Evolutionary conservation across 73 alveolate genomes (phyloP), one percentile per base, ranked within the genome.

Genomic region (Effrenium voratum): DNA sequence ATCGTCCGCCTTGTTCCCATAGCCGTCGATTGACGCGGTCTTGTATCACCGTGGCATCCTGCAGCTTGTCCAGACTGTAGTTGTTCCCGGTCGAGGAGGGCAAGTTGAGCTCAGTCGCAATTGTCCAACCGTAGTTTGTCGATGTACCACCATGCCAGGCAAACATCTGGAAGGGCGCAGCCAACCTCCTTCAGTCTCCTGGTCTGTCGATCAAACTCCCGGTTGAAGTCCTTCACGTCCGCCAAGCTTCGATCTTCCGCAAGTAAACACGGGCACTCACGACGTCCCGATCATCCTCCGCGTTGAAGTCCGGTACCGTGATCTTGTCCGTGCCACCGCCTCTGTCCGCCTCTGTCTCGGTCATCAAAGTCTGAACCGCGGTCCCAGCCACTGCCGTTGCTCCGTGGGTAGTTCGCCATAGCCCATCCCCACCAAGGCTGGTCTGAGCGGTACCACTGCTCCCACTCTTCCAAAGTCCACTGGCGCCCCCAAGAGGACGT

Each of bases 191-290:
- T 45, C 19, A 60, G 83, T 50, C 75, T 40, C 28, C 41, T 34
- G 46, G 41, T 0, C n/a, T 57, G 83, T 8, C 94, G 50, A 83
- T 60, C 94, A 38, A 57, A 86, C 94, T 86, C 94, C 70, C 38
- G 38, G 94, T 86, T 86, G 80, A 36, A 84, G 80, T 84, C 93
- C 50, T 83, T 63, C 19, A 86, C 44, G 49, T 46, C 79, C 49
- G 26, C 63, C 63, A 12, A 52, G 19, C 8, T 19, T 19, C 63
- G 8, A 52, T n/a, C n/a, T n/a, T n/a, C n/a, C n/a, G n/a, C n/a
- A n/a, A n/a, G n/a, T n/a, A 52, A 52, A 8, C 63, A 8, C 19
- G 19, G 19, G 19, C 63, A 8, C 63, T 52, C 8, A 52, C 8
- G 26, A 8, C 63, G 8, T 12, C 8, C 8, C 63, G 26, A 8